These are phyloP conservation scores for Boeremia lycopersici DNA, from an alignment of 2,329 filamentous ascomycete genomes.

Conservation along the genomic window DNA sequence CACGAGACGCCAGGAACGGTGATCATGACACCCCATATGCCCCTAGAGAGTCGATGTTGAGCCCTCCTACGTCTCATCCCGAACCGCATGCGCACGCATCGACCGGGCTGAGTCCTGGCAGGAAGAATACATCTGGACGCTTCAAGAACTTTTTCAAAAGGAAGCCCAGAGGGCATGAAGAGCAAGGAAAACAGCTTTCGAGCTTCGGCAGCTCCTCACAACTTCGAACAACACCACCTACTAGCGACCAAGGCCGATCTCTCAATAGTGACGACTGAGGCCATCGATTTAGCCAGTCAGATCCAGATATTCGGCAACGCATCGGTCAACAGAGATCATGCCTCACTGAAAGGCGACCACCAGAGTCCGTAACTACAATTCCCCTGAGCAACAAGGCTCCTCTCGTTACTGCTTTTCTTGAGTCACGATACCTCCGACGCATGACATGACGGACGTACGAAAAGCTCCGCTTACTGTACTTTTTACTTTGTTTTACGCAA, in stretches of 20 bases:
- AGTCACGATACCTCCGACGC: slow-evolving; percentile 19
- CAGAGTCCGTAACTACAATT: neutral
- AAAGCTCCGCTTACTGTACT: slow-evolving; percentile 20
- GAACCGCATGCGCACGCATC: slow-evolving; percentile 16
- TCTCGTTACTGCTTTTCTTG: slow-evolving; percentile 10
- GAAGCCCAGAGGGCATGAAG: slow-evolving; percentile 36
- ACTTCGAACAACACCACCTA: slow-evolving; percentile 39
- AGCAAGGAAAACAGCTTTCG: slow-evolving; percentile 43
- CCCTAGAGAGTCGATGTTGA: slow-evolving; percentile 34
- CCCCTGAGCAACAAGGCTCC: slow-evolving; percentile 4
- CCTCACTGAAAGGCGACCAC: neutral
- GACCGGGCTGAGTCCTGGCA: slow-evolving; percentile 31
- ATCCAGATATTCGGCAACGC: neutral
- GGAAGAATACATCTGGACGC: slow-evolving; percentile 39
- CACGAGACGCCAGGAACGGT: slow-evolving; percentile 39
- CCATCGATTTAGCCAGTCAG: neutral
- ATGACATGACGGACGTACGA: slow-evolving; percentile 19
- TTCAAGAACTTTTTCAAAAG: slow-evolving; percentile 47
- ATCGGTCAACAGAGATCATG: neutral
- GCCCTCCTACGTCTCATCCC: slow-evolving; percentile 28
- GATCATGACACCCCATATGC: slow-evolving; percentile 31
- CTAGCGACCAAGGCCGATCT: slow-evolving; percentile 43
- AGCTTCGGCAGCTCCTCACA: slow-evolving; percentile 46
- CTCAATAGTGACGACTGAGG: slow-evolving; percentile 45
- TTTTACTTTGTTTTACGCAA: slow-evolving; percentile 15